Conservation (phyloP, 1,139 yeast genomes). For the Suhomyces bolitotheri region DNA sequence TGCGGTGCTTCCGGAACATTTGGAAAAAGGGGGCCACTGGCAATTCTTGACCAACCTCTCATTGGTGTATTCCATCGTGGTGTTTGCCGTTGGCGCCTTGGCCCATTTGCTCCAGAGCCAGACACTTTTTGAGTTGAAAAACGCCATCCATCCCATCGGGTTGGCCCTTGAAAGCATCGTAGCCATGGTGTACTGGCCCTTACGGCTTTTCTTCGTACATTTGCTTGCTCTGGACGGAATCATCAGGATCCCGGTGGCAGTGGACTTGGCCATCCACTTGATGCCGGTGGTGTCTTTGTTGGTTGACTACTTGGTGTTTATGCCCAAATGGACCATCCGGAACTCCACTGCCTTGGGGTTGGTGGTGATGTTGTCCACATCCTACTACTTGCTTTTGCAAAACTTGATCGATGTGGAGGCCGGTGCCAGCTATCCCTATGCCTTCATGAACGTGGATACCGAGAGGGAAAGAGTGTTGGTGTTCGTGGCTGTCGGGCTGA, state of each 20-base stretch:
- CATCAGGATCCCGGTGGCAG: conserved; percentile 41
- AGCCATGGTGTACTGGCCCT: conserved; percentile 65
- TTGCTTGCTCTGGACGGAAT: conserved; percentile 37
- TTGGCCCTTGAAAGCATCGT: conserved; percentile 61
- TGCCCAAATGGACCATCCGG: conserved; percentile 48
- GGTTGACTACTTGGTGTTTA: conserved; percentile 55
- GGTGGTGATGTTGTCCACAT: conserved; percentile 39
- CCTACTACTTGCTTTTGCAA: conserved; percentile 57
- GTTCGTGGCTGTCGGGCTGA: conserved; percentile 49
- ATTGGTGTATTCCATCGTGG: conserved; percentile 46
- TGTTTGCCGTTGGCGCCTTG: conserved; percentile 41
- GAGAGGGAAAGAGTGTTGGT: conserved; percentile 45
- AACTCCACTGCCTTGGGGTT: conserved; percentile 41
- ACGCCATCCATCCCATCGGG: conserved; percentile 49
- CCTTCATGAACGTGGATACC: conserved; percentile 56
- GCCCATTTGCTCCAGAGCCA: conserved; percentile 36
- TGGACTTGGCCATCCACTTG: conserved; percentile 61
- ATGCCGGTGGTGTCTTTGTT: conserved; percentile 55
- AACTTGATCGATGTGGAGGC: conserved; percentile 44
- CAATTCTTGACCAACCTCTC: conserved; percentile 70
- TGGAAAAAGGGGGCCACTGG: conserved; percentile 59
- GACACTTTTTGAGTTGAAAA: conserved; percentile 31
- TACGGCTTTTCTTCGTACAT: conserved; percentile 50
- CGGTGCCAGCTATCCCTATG: conserved; percentile 61
- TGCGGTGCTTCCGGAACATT: conserved; percentile 44